Evolutionary conservation across 2,329 filamentous ascomycete genomes (phyloP), one percentile per base, ranked within the genome.

Genomic region (Penicillium sp.): DNA sequence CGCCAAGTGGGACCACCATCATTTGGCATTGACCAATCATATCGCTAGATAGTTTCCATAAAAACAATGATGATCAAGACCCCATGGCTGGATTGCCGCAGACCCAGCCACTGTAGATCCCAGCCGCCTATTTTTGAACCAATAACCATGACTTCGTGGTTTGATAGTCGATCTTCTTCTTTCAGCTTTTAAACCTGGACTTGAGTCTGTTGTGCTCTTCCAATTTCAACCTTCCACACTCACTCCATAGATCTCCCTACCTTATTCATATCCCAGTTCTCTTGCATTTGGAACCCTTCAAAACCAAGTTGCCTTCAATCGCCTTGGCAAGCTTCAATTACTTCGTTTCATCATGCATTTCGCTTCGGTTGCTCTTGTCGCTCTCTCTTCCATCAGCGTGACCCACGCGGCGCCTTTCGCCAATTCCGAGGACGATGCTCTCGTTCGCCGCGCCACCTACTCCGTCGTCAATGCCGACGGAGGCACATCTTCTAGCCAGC

Each of bases 391-490:
- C 9, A 45, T 67, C 34, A 38, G 57, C 34, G 53, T 61, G 28
- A 52, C 57, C 27, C 62, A 62, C 12, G 65, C 65, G 27, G 57
- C 64, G 1, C 67, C 67, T 19, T 39, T 70, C 14, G 33, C 59
- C 47, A 55, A 52, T 28, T 44, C 49, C 7, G 57, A 55, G 13
- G 58, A 58, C 12, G 53, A 61, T 14, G 60, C 60, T 29, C 36
- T 64, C 19, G 49, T 55, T 44, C 64, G 63, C 47, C 59, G 65
- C 46, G 44, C 51, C 25, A 44, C 52, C 2, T 70, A 69, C 44
- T 52, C 59, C 1, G 57, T 70, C 18, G 66, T 69, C 52, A 68
- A 68, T 52, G 67, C 67, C 16, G 66, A 60, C 19, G 65, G 63
- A 16, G 50, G 55, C 1, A 25, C 13, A 9, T 38, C 48, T 1